Conservation (phyloP, 2,329 filamentous ascomycete species). For the Neopestalotiopsis clavispora region DNA sequence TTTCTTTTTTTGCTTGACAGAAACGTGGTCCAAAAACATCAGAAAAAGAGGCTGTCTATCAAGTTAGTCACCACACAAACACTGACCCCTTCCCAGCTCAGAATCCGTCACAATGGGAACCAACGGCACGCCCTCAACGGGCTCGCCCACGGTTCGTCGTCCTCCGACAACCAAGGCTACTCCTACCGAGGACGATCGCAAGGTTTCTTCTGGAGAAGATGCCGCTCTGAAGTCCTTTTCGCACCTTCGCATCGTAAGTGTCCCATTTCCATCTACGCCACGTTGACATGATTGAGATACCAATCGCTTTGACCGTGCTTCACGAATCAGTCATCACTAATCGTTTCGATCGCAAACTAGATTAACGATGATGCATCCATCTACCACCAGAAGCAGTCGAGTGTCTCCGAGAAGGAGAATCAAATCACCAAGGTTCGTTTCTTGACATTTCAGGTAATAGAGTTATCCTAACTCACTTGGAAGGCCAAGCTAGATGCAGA, state of each 20-base stretch:
- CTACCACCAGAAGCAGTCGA: too few relatives aligned
- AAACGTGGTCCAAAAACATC: constrained; percentile 21
- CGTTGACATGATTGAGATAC: not conserved
- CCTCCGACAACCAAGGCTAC: constrained; percentile 36
- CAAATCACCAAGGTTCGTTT: not conserved
- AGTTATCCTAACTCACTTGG: not conserved
- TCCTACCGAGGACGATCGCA: constrained; percentile 43
- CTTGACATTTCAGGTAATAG: not conserved
- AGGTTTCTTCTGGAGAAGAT: constrained; percentile 37
- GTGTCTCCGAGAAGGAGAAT: too few relatives aligned
- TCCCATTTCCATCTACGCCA: too few relatives aligned
- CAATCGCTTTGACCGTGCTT: not conserved
- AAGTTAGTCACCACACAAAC: not conserved
- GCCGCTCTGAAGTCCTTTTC: constrained; percentile 31
- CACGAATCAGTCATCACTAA: constrained; percentile 39
- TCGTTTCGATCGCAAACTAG: constrained; percentile 52
- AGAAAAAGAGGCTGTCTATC: constrained; percentile 7
- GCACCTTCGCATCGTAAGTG: constrained; percentile 2
- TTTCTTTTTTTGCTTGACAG: constrained; percentile 33
- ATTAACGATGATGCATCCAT: constrained; percentile 21
- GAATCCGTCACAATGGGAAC: constrained; percentile 43
- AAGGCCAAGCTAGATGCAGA: constrained; percentile 33
- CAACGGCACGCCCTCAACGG: constrained; percentile 40
- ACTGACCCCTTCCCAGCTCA: constrained; percentile 10
- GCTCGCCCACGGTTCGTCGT: constrained; percentile 47